Evolutionary conservation across 164 flowering plant genomes (phyloP).

Genomic region (Platanus orientalis): DNA sequence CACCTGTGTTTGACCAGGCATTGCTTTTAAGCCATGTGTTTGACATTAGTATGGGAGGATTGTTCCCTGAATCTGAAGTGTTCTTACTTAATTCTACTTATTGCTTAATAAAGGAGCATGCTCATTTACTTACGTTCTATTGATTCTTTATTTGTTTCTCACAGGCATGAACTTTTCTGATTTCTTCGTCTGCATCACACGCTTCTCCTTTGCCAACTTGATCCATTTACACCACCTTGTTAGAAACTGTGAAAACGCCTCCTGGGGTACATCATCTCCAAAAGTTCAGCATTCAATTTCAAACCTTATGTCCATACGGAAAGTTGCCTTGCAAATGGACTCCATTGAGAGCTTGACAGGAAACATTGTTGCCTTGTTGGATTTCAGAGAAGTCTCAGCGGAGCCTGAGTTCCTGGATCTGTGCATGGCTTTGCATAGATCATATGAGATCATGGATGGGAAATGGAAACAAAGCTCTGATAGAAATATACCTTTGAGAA

Average conservation of each 20-base stretch:
- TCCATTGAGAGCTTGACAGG: too few species aligned
- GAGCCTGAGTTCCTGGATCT: too few species aligned
- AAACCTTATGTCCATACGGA: too few species aligned
- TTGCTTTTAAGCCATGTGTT: too few species aligned
- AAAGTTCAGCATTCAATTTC: conserved; percentile 26
- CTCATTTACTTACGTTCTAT: not conserved
- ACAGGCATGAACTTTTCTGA: conserved; percentile 88
- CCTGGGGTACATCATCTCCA: conserved; percentile 12
- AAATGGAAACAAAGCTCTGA: too few species aligned
- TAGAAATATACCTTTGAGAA: too few species aligned
- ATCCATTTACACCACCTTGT: conserved; percentile 31
- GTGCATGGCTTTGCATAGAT: too few species aligned
- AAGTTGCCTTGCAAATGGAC: too few species aligned
- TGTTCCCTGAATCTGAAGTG: not conserved
- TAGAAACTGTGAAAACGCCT: conserved; percentile 11
- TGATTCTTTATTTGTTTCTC: conserved; percentile 13
- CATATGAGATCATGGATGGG: too few species aligned
- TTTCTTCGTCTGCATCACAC: conserved; percentile 58
- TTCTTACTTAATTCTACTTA: not conserved
- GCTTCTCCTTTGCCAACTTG: conserved; percentile 56
- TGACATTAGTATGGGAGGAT: not conserved
- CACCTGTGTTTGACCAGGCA: too few species aligned
- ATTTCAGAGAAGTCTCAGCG: too few species aligned
- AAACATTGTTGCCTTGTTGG: too few species aligned
- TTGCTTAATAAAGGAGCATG: not conserved